Percentiles rank a stretch among this genome's conserved stretches.
Conservation (phyloP, 495 filamentous ascomycete species). For the Aspergillus funiculosus region DNA sequence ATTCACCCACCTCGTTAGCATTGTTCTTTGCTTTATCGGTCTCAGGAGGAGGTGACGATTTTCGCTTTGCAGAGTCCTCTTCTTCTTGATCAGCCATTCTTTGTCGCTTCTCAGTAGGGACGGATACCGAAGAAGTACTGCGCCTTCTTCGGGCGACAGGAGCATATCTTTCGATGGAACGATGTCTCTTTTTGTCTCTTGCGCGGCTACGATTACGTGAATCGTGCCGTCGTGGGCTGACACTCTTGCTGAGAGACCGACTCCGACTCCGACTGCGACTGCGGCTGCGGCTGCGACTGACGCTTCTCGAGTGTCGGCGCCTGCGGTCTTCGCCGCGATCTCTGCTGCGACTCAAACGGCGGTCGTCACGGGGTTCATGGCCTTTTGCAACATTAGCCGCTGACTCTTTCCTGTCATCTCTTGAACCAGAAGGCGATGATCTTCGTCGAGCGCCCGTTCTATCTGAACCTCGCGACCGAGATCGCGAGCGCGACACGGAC, state of each 20-base stretch:
- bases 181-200: slow-evolving; percentile 45
- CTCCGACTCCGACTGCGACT: slow-evolving; percentile 41
- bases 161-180: slow-evolving; percentile 49
- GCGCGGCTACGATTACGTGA: slow-evolving; percentile 27
- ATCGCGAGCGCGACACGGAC: slow-evolving; percentile 37
- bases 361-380: slow-evolving; percentile 32
- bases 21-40: slow-evolving; percentile 24
- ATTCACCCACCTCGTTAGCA: slow-evolving; percentile 47
- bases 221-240: slow-evolving; percentile 24
- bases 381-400: slow-evolving; percentile 49
- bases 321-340: slow-evolving; percentile 29
- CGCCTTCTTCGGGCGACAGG: slow-evolving; percentile 44
- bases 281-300: slow-evolving; percentile 37
- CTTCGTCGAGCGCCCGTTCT: slow-evolving; percentile 26
- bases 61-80: slow-evolving; percentile 46
- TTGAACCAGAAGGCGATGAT: slow-evolving; percentile 40
- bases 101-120: slow-evolving; percentile 45
- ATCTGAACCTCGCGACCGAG: slow-evolving; percentile 36
- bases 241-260: slow-evolving; percentile 34
- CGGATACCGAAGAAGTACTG: slow-evolving; percentile 49
- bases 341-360: slow-evolving; percentile 38
- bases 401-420: slow-evolving; percentile 35
- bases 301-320: slow-evolving; percentile 36
- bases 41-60: slow-evolving; percentile 26
- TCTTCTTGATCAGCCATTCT: slow-evolving; percentile 56